These are phyloP conservation scores for Hortiboletus flavorubellus DNA, from an alignment of 768 basidiomycete genomes.

Conservation along the genomic window DNA sequence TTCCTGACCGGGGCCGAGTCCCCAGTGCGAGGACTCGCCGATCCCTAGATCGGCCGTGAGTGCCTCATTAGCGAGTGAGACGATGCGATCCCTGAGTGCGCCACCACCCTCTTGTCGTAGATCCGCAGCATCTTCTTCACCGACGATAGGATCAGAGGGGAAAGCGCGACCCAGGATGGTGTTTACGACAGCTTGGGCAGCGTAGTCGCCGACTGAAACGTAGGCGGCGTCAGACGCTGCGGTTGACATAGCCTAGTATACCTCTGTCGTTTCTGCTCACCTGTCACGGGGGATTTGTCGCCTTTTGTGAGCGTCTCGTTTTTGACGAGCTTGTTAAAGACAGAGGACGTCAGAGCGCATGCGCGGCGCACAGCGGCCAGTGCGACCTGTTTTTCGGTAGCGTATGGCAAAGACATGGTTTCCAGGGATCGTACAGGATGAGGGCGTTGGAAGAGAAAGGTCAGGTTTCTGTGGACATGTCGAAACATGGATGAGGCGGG, in stretches of 20 bases:
- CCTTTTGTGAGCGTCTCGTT: conserved; percentile 85
- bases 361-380: conserved; percentile 86
- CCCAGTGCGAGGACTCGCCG: conserved; percentile 68
- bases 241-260: not conserved
- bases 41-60: conserved; percentile 49
- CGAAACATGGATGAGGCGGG: conserved; percentile 9
- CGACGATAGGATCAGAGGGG: conserved; percentile 85
- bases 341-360: conserved; percentile 75
- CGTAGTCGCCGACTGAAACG: conserved; percentile 80
- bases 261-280: conserved; percentile 36
- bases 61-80: conserved; percentile 79
- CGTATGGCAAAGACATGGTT: conserved; percentile 53
- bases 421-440: not conserved
- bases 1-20: conserved; percentile 58
- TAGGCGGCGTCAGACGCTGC: not conserved
- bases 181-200: conserved; percentile 84
- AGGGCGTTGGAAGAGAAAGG: not conserved
- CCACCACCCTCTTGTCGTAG: conserved; percentile 49
- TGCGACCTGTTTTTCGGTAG: conserved; percentile 75
- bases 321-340: conserved; percentile 82
- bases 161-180: conserved; percentile 69
- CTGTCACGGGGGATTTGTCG: conserved; percentile 91
- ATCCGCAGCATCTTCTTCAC: conserved; percentile 90
- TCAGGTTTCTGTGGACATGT: conserved; percentile 11
- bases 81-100: conserved; percentile 60